Base-by-base conservation (phyloP, 768 basidiomycete genomes). In the Kondoa malvinella region DNA sequence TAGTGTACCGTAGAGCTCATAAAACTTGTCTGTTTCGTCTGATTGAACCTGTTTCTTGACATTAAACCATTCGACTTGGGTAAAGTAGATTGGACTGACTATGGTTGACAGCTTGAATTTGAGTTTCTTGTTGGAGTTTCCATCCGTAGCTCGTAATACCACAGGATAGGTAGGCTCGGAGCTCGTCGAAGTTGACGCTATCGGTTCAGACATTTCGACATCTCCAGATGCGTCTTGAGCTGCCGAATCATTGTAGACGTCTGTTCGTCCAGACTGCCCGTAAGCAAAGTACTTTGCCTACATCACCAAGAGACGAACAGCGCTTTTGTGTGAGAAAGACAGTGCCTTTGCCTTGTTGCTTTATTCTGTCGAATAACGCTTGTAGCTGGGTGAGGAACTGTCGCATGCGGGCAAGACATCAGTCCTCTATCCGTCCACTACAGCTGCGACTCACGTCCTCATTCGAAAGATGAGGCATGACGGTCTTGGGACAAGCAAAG, bases 301-400 rank as follows among this genome's bases (percentile, higher is more conserved):
- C 26, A 27, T 8, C 65, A 62, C 26, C 25, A 26, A n/a, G n/a
- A n/a, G 2, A 62, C 72, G 34, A 1, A 71, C 72, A 25, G 31
- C 70, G 66, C 58, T 72, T 72, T 40, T 69, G 70, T 0, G 70
- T 67, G 31, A 72, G 29, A 34, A 72, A 72, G 32, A 72, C 69
- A 16, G 68, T 57, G 1, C 72, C 72, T 16, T 33, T 57, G 16
- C 34, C 56, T 34, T 71, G 67, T 1, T 8, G n/a, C 1, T 50
- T n/a, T n/a, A n/a, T n/a, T n/a, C n/a, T 3, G 0, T 61, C 59
- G n/a, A 72, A 69, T 3, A 72, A 67, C 17, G n/a, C 33, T 26
- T 32, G 33, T 17, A 72, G 29, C 12, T 34, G 70, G 1, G 2
- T 27, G 63, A 72, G 72, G 34, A 72, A 72, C 72, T 72, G 68